These are phyloP conservation scores for Symbiodinium natans DNA, from an alignment of 73 alveolate genomes.

Conservation along the genomic window DNA sequence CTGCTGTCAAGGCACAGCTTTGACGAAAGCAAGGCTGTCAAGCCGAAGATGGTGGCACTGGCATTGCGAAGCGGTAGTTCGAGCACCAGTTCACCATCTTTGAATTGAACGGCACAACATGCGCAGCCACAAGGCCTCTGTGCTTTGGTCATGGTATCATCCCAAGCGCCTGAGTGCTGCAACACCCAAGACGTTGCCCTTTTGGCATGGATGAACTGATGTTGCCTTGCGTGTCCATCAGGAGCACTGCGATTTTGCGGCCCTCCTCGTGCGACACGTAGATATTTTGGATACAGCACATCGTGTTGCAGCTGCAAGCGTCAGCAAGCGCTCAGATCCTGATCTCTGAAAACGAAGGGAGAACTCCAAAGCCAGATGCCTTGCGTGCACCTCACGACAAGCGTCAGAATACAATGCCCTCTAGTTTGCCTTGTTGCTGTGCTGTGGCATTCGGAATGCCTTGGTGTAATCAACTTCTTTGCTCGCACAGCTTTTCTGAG, in stretches of 20 bases:
- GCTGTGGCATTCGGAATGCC: background rate
- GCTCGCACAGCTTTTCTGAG: too few species aligned
- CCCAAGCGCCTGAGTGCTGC: constrained; percentile 69
- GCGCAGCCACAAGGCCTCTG: constrained; percentile 48
- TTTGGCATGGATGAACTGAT: too few species aligned
- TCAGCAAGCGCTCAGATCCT: background rate
- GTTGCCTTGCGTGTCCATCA: constrained; percentile 94
- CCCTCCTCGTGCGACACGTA: constrained; percentile 18
- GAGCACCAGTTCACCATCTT: background rate
- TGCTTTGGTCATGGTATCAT: constrained; percentile 93
- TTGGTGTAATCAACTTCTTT: too few species aligned
- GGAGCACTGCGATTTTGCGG: constrained; percentile 91
- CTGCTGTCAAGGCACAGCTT: constrained; percentile 23
- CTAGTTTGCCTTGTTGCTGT: background rate
- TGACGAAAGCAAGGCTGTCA: constrained; percentile 87
- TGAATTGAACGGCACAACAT: too few species aligned
- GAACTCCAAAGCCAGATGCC: constrained; percentile 92
- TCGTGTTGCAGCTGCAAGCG: background rate
- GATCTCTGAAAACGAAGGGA: constrained; percentile 83
- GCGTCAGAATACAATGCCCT: background rate
- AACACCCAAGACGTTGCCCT: background rate
- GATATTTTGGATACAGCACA: background rate
- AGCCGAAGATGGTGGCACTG: constrained; percentile 93
- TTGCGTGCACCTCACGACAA: constrained; percentile 67
- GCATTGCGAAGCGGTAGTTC: background rate